Evolutionary conservation across 176 grass and related monocot species (phyloP).

Genomic region (Elaeis guineensis): DNA sequence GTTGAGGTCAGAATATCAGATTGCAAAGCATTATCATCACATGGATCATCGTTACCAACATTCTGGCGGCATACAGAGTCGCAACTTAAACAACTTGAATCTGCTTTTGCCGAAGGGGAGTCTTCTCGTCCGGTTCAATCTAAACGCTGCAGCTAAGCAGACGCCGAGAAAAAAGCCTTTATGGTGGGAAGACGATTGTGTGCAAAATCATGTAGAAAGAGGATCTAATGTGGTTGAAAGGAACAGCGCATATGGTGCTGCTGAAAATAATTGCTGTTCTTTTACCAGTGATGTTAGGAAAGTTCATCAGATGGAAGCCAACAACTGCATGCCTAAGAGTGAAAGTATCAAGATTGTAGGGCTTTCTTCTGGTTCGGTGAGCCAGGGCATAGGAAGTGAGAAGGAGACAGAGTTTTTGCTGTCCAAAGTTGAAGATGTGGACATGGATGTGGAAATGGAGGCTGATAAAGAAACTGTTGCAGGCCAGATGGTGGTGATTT

Average conservation of each 20-base stretch:
- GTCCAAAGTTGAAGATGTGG: conserved; percentile 39
- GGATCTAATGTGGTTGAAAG: conserved; percentile 20
- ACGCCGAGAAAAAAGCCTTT: conserved; percentile 23
- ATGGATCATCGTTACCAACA: conserved; percentile 71
- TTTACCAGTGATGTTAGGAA: not conserved
- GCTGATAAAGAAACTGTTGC: conserved; percentile 60
- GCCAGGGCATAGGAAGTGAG: conserved; percentile 18
- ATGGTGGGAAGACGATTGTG: too few species aligned
- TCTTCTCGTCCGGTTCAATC: conserved; percentile 26
- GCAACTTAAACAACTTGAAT: conserved; percentile 68
- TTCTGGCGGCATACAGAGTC: conserved; percentile 83
- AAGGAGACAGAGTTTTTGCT: conserved; percentile 8
- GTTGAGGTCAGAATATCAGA: conserved; percentile 73
- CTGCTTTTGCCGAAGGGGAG: conserved; percentile 49
- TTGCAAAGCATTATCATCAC: conserved; percentile 61
- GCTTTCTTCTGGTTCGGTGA: conserved; percentile 10
- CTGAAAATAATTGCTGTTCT: not conserved
- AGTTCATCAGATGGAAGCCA: conserved; percentile 28
- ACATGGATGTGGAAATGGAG: conserved; percentile 99
- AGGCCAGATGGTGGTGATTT: conserved; percentile 11
- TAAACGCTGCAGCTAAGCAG: conserved; percentile 15
- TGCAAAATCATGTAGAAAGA: too few species aligned
- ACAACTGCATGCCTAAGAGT: conserved; percentile 9
- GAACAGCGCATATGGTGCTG: not conserved
- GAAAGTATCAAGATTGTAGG: conserved; percentile 33